Evolutionary conservation across 331 rosid genomes (phyloP), one percentile per base, ranked within the genome.

Genomic region (Cydonia oblonga): DNA sequence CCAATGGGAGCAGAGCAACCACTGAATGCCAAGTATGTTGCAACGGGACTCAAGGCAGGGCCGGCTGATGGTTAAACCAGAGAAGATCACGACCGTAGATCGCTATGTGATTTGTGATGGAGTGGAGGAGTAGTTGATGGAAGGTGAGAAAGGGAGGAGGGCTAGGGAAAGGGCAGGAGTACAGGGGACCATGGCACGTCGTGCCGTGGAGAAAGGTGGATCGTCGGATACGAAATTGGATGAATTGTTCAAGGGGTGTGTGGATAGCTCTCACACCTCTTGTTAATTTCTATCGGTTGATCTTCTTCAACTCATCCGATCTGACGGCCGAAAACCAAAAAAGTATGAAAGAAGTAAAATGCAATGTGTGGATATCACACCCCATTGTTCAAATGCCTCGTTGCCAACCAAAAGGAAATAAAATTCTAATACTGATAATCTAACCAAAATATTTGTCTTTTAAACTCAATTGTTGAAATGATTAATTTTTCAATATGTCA

Each of bases 41-140:
- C 44, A 11, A 14, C 28, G 65, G 77, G 57, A 24, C 29, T 62
- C 3, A 44, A 68, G 26, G 58, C 56, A 2, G 83, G 75, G 30
- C 6, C 29, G 29, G 29, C 7, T 0, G 40, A 30, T 35, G 15
- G 52, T 72, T 8, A 26, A 9, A n/a, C 59, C 19, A 14, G 68
- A 23, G n/a, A 66, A 52, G 46, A 42, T 18, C 42, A 14, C 5
- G 26, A 40, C 65, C 51, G 29, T 71, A 71, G 70, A 57, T 4
- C 68, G 69, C 3, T 11, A 9, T 0, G 76, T 44, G 54, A 56
- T 84, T 2, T 24, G 81, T 63, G 49, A 62, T 4, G 72, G 77
- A 12, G 72, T 75, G 68, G 29, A 32, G 78, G 87, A 84, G 70
- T 26, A 84, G 70, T 26, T 78, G 77, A 84, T 76, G 82, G 35